Conservation (phyloP, 1,284 basidiomycete genomes). For the Leccinum variabile region DNA sequence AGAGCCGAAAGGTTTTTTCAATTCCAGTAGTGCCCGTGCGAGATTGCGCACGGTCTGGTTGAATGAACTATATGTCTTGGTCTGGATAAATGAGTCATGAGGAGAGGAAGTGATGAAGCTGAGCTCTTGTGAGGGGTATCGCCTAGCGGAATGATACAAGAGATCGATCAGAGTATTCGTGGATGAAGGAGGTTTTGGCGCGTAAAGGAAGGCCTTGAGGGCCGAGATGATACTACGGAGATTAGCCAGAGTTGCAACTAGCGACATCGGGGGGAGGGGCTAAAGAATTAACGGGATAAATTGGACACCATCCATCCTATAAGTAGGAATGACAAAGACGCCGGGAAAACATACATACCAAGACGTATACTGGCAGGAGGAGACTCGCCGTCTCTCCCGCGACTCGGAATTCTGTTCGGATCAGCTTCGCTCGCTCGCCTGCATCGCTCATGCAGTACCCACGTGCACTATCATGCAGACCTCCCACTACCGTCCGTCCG, state of each 20-base stretch:
- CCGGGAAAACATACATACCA: neutral
- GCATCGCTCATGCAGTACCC: neutral
- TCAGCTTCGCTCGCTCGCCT: neutral
- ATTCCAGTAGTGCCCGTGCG: slow-evolving; percentile 20
- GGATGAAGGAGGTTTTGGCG: neutral
- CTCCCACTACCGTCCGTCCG: neutral
- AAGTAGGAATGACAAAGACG: neutral
- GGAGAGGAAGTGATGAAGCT: slow-evolving; percentile 31
- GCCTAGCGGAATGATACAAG: slow-evolving; percentile 17
- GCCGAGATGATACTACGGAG: neutral
- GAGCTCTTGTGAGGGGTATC: slow-evolving; percentile 25
- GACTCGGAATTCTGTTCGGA: neutral
- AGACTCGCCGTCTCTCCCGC: neutral
- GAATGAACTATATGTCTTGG: slow-evolving; percentile 26
- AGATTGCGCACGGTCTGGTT: slow-evolving; percentile 24
- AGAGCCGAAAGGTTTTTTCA: slow-evolving; percentile 28
- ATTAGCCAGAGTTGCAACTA: neutral
- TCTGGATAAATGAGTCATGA: slow-evolving; percentile 27
- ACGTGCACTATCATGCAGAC: neutral
- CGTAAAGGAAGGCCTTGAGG: neutral
- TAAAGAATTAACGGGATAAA: neutral
- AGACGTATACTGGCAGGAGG: neutral
- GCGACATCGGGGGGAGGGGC: neutral
- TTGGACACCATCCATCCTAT: neutral
- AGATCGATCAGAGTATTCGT: slow-evolving; percentile 24